These are phyloP conservation scores for Nannochloropsis gaditana DNA, from an alignment of 108 stramenopile genomes.

Conservation along the genomic window DNA sequence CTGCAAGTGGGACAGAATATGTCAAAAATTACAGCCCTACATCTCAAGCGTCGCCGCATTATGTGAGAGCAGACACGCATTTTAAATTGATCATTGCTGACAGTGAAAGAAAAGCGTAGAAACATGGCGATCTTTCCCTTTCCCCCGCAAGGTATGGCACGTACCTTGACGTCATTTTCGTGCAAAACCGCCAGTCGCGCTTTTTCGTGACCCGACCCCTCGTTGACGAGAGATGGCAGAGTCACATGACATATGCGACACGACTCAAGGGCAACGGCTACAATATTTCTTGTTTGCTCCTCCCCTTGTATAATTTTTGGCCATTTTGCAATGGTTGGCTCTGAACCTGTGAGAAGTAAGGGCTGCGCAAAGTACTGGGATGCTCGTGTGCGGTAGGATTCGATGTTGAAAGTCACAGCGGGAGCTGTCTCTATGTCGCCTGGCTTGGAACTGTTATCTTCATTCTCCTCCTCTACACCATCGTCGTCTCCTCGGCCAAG, in stretches of 20 bases:
- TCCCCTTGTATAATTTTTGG: not conserved
- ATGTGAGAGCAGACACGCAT: no score
- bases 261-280: not conserved
- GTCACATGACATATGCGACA: not conserved
- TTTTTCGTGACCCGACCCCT: not conserved
- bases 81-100: no score
- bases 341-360: no score
- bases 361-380: not conserved
- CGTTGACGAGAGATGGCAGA: not conserved
- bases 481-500: not conserved
- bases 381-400: not conserved
- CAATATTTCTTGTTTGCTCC: not conserved
- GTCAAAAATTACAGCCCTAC: no score
- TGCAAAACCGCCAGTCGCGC: not conserved
- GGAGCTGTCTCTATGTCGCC: not conserved
- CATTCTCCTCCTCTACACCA: not conserved
- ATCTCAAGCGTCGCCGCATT: no score
- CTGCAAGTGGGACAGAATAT: no score
- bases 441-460: not conserved
- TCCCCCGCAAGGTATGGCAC: not conserved
- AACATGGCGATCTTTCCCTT: no score
- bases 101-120: no score
- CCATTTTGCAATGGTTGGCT: not conserved
- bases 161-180: not conserved
- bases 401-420: not conserved